Percentiles rank a stretch among this genome's conserved stretches.
These are phyloP conservation scores for Scytalidium lignicola DNA, from an alignment of 2,329 filamentous ascomycete genomes.

Conservation along the genomic window DNA sequence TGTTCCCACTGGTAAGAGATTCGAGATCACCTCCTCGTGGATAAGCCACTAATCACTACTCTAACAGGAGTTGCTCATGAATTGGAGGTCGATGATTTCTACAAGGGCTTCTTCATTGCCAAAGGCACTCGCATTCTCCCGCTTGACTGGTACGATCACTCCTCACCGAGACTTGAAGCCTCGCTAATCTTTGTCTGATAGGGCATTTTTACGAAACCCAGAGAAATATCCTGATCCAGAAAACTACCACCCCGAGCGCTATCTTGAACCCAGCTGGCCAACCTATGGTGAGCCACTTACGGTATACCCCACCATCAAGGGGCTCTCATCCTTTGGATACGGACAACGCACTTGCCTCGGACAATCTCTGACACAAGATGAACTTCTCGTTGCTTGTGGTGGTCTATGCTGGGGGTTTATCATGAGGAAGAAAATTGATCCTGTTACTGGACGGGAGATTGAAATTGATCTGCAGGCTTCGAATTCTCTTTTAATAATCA, in stretches of 20 bases:
- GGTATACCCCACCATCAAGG: slow-evolving; percentile 53
- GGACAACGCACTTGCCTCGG: slow-evolving; percentile 47
- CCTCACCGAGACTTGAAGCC: slow-evolving; percentile 34
- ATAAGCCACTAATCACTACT: slow-evolving; percentile 50
- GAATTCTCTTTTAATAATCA: no score
- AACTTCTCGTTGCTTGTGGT: no score
- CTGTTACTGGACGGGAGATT: no score
- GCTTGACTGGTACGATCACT: no score
- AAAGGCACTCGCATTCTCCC: no score
- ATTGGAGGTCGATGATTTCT: slow-evolving; percentile 2
- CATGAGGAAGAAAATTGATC: no score
- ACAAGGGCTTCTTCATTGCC: no score
- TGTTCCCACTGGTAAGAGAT: slow-evolving; percentile 41
- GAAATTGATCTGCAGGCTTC: no score
- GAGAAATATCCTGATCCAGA: slow-evolving; percentile 35
- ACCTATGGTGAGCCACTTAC: slow-evolving; percentile 39
- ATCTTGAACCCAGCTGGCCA: slow-evolving; percentile 29
- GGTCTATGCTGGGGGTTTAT: no score
- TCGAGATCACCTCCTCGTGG: no score
- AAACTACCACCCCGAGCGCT: slow-evolving; percentile 41
- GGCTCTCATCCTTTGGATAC: slow-evolving; percentile 46
- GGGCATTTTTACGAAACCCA: slow-evolving; percentile 17
- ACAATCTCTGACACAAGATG: no score
- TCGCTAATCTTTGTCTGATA: slow-evolving; percentile 38
- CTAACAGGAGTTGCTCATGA: slow-evolving; percentile 46